Percentiles rank a stretch among this genome's conserved stretches.
Evolutionary conservation across 192 early-diverging fungal species (phyloP).

Genomic region (Entomortierella chlamydospora): DNA sequence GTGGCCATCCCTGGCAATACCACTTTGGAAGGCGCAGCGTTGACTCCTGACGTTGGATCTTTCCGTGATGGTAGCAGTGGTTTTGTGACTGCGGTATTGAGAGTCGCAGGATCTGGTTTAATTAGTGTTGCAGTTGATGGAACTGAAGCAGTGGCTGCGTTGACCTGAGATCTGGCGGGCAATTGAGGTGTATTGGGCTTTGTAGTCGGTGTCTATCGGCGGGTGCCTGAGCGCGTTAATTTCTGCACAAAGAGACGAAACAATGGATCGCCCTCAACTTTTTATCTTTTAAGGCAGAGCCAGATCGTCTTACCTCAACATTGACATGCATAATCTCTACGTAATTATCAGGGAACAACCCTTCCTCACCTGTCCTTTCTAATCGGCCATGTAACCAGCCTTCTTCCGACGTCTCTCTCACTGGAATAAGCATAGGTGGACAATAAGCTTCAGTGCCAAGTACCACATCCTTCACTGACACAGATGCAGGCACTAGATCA

Average conservation of each 20-base stretch:
- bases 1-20: conserved; percentile 18
- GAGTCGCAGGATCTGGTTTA: neutral
- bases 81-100: neutral
- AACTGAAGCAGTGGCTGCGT: neutral
- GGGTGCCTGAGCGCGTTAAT: neutral
- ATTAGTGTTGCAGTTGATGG: neutral
- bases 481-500: no score
- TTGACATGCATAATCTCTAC: conserved; percentile 52
- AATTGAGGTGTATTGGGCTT: conserved; percentile 1
- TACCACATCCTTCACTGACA: no score
- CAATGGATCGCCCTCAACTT: neutral
- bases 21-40: conserved; percentile 1
- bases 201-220: neutral
- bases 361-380: conserved; percentile 53
- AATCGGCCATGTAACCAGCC: conserved; percentile 69
- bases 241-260: neutral
- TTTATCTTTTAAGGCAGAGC: neutral
- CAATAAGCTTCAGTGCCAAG: neutral
- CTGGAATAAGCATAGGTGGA: conserved; percentile 10
- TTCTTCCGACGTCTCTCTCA: conserved; percentile 60
- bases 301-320: conserved; percentile 9
- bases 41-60: conserved; percentile 3
- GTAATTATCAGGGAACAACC: conserved; percentile 74
- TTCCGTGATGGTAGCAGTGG: conserved; percentile 18
- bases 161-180: conserved; percentile 6